Conservation (phyloP, 1,284 basidiomycete species). For the Ceratobasidium sp. region DNA sequence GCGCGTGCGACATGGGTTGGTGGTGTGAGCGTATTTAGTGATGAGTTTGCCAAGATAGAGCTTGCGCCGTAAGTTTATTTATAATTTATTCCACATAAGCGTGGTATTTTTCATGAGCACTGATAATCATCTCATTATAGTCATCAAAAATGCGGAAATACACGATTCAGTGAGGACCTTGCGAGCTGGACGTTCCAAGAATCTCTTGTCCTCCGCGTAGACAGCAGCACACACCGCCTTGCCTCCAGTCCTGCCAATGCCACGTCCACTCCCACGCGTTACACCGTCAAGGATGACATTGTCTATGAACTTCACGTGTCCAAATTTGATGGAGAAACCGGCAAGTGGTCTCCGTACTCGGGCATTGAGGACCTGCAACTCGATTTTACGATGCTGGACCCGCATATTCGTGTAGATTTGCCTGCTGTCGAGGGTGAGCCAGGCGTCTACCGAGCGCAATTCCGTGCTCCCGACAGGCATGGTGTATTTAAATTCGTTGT, state of each 20-base stretch:
- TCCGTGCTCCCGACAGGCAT: constrained; percentile 93
- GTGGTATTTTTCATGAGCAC: constrained; percentile 31
- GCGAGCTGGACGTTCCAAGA: constrained; percentile 95
- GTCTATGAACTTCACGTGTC: constrained; percentile 82
- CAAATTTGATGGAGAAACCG: constrained; percentile 69
- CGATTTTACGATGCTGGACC: constrained; percentile 98
- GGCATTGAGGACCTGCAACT: constrained; percentile 85
- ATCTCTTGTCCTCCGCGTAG: constrained; percentile 83
- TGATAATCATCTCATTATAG: constrained; percentile 56
- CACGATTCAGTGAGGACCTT: constrained; percentile 79
- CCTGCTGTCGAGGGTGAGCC: constrained; percentile 67
- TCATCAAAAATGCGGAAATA: constrained; percentile 79
- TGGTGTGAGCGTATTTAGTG: constrained; percentile 81
- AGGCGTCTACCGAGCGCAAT: constrained; percentile 81
- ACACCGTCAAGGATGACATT: constrained; percentile 90
- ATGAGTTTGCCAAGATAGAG: constrained; percentile 76
- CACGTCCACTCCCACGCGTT: constrained; percentile 63
- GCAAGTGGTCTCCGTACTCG: constrained; percentile 80
- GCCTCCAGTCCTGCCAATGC: constrained; percentile 64
- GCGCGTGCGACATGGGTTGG: constrained; percentile 88
- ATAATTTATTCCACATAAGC: constrained; percentile 7
- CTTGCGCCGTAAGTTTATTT: constrained; percentile 68
- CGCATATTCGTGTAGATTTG: constrained; percentile 86
- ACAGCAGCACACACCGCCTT: constrained; percentile 78
- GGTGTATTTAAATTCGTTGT: constrained; percentile 98